These are phyloP conservation scores for Plasmodium cynomolgi DNA, from an alignment of 169 alveolate genomes.

Conservation along the genomic window DNA sequence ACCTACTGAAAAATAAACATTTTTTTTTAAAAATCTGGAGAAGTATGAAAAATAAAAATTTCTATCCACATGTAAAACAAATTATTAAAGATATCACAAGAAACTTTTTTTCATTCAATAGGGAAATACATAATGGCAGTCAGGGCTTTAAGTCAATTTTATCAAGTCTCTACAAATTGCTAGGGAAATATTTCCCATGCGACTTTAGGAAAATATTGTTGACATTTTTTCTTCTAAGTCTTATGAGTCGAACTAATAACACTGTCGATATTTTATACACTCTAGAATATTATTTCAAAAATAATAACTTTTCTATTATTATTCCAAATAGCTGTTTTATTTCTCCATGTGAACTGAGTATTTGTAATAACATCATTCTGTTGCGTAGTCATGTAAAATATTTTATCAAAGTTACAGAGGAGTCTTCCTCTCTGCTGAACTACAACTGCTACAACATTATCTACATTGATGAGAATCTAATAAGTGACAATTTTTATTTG, in stretches of 20 bases:
- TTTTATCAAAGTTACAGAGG: constrained; percentile 14
- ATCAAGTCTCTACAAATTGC: constrained; percentile 15
- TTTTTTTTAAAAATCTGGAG: constrained; percentile 46
- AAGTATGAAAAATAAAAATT: constrained; percentile 28
- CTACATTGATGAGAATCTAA: constrained; percentile 26
- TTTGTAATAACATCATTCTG: constrained; percentile 37
- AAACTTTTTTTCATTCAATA: constrained; percentile 65
- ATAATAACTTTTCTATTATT: constrained; percentile 25
- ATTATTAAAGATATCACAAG: constrained; percentile 61
- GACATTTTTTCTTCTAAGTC: constrained; percentile 38
- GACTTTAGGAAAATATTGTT: neutral
- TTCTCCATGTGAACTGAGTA: constrained; percentile 54
- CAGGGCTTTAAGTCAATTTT: constrained; percentile 27
- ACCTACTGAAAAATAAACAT: constrained; percentile 63
- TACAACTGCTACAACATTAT: constrained; percentile 48
- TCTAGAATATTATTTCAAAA: constrained; percentile 52
- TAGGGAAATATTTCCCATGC: constrained; percentile 29
- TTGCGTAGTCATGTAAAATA: constrained; percentile 30
- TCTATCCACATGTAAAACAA: constrained; percentile 68
- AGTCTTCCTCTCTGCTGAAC: neutral
- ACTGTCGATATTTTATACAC: constrained; percentile 70
- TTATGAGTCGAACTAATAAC: constrained; percentile 71
- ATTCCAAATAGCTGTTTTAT: constrained; percentile 44
- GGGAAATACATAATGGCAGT: constrained; percentile 54
- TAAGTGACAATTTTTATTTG: constrained; percentile 52